These are phyloP conservation scores for Apiotrichum siamense DNA, from an alignment of 1,284 basidiomycete genomes.

Conservation along the genomic window DNA sequence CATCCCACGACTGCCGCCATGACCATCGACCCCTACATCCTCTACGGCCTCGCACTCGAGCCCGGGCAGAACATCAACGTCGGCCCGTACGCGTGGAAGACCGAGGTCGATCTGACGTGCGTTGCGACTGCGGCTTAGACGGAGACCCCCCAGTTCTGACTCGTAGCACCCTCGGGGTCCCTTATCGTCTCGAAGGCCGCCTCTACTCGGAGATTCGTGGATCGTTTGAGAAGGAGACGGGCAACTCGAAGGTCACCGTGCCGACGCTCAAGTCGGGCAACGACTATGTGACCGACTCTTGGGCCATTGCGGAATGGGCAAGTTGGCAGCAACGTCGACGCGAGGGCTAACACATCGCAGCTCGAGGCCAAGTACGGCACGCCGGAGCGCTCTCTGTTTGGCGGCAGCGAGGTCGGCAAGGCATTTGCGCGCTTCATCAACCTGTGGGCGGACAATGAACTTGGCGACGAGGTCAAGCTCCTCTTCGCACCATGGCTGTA, in stretches of 20 bases:
- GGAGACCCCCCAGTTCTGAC: too few relatives aligned
- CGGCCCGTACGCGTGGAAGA: constrained; percentile 15
- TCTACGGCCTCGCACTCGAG: constrained; percentile 11
- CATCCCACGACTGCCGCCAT: too few relatives aligned
- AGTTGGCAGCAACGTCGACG: constrained; percentile 1
- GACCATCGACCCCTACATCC: not conserved
- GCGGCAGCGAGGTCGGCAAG: constrained; percentile 11
- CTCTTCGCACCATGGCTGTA: constrained; percentile 16
- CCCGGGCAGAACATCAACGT: constrained; percentile 14
- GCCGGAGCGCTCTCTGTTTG: constrained; percentile 25
- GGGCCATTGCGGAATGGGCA: constrained; percentile 31
- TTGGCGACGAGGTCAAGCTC: constrained; percentile 19
- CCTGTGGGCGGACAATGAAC: constrained; percentile 22
- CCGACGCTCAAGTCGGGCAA: constrained; percentile 26
- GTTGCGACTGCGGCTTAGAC: too few relatives aligned
- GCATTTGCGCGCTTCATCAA: constrained; percentile 26
- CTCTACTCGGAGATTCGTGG: constrained; percentile 27
- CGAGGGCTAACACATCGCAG: constrained; percentile 10
- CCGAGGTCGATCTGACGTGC: constrained; percentile 8
- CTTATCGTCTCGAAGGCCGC: constrained; percentile 10
- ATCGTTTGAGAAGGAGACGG: constrained; percentile 22
- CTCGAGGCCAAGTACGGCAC: constrained; percentile 25
- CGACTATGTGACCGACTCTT: constrained; percentile 30
- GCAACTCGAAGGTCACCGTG: constrained; percentile 32
- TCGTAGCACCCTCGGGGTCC: constrained; percentile 26